Conservation (phyloP, 2,329 filamentous ascomycete genomes). For the Calcarisporium arbuscula region DNA sequence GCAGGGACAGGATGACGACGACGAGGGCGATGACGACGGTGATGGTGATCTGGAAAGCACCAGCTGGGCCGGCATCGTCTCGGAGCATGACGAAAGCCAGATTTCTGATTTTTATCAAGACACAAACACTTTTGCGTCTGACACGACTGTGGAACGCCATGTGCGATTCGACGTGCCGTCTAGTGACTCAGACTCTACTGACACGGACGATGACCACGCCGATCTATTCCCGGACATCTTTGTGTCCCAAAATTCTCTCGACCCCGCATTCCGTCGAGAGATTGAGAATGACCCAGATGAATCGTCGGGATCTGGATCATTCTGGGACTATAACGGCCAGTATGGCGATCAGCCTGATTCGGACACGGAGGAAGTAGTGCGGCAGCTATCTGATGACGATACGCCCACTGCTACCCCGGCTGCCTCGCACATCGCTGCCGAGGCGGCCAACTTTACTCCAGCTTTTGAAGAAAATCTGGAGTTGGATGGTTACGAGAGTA, state of each 20-base stretch:
- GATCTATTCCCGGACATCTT: slow-evolving; percentile 74
- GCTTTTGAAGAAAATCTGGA: slow-evolving; percentile 31
- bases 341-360: slow-evolving; percentile 32
- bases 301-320: slow-evolving; percentile 51
- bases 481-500: slow-evolving; percentile 54
- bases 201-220: slow-evolving; percentile 54
- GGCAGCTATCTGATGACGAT: slow-evolving; percentile 32
- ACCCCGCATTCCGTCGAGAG: slow-evolving; percentile 65
- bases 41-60: slow-evolving; percentile 33
- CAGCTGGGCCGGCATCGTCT: slow-evolving; percentile 52
- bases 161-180: slow-evolving; percentile 68
- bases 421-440: slow-evolving; percentile 21
- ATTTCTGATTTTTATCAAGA: slow-evolving; percentile 36
- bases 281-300: slow-evolving; percentile 63
- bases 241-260: slow-evolving; percentile 65
- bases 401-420: slow-evolving; percentile 37
- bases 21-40: slow-evolving; percentile 29
- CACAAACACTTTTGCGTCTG: slow-evolving; percentile 34
- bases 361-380: slow-evolving; percentile 35
- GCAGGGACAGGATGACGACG: slow-evolving; percentile 26
- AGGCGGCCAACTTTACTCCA: slow-evolving; percentile 18
- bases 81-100: slow-evolving; percentile 37
- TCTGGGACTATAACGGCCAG: slow-evolving; percentile 56
- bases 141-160: slow-evolving; percentile 46
- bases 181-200: slow-evolving; percentile 61